A percentile compares a stretch with the other conserved stretches of the same genome.
These are phyloP conservation scores for Mycena polygramma DNA, from an alignment of 768 basidiomycete genomes.

Conservation along the genomic window DNA sequence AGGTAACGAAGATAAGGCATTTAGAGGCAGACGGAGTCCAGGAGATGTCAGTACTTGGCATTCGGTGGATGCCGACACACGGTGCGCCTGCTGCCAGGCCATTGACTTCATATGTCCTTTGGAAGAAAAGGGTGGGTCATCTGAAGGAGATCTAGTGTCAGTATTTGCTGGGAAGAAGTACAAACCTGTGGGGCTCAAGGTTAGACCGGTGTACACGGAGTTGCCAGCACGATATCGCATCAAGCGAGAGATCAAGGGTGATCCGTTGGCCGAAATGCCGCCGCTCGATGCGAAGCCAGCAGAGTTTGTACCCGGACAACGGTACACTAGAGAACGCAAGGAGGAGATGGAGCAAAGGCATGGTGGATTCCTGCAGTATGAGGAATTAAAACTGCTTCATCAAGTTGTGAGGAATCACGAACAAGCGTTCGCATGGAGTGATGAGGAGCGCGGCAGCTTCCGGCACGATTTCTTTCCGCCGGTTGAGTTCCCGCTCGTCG, in stretches of 20 bases:
- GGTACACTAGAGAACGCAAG: neutral
- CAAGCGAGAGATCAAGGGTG: constrained; percentile 36
- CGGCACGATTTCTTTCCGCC: no score
- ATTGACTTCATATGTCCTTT: neutral
- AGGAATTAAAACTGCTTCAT: neutral
- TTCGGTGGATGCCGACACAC: no score
- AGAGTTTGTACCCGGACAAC: constrained; percentile 25
- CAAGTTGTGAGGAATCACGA: neutral
- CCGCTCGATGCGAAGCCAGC: constrained; percentile 12
- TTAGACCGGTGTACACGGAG: constrained; percentile 16
- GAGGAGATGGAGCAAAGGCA: neutral
- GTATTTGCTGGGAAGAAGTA: constrained; percentile 34
- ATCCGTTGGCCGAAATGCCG: constrained; percentile 40
- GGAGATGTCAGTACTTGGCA: no score
- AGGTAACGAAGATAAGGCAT: no score
- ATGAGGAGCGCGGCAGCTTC: no score
- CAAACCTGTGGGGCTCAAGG: constrained; percentile 35
- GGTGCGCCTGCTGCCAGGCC: neutral
- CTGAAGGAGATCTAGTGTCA: neutral
- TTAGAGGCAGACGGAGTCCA: no score
- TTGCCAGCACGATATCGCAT: constrained; percentile 40
- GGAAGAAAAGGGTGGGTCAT: neutral
- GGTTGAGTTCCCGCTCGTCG: no score
- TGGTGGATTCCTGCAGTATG: neutral
- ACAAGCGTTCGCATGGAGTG: no score